Conservation (phyloP, 2,329 filamentous ascomycete genomes). For the Colletotrichum magnum region DNA sequence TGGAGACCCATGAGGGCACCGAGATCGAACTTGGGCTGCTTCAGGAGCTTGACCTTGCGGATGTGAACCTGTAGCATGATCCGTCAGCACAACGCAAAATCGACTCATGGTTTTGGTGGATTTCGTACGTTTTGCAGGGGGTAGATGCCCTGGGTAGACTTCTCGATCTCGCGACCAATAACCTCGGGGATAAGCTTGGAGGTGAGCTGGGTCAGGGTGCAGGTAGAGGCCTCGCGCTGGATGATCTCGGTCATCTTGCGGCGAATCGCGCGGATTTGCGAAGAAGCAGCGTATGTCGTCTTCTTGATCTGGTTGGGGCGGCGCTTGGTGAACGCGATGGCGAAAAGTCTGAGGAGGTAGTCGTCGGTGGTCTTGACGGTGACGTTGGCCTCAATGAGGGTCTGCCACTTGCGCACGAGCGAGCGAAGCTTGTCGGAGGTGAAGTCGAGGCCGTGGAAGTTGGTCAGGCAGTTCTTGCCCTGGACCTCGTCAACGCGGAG, state of each 20-base stretch:
- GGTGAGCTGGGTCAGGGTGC: slow-evolving; percentile 95
- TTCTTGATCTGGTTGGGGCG: slow-evolving; percentile 99
- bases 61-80: slow-evolving; percentile 84
- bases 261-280: slow-evolving; percentile 97
- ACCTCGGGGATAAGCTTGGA: slow-evolving; percentile 99
- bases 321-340: slow-evolving; percentile 99
- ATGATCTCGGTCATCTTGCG: slow-evolving; percentile 99
- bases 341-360: slow-evolving; percentile 99
- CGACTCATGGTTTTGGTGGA: too few relatives aligned
- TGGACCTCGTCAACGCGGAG: slow-evolving; percentile 98
- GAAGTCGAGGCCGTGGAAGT: slow-evolving; percentile 99
- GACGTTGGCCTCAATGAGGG: slow-evolving; percentile 98
- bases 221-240: slow-evolving; percentile 92
- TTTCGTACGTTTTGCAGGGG: slow-evolving; percentile 93
- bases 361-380: slow-evolving; percentile 99
- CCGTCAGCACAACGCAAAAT: too few relatives aligned
- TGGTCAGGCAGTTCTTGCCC: slow-evolving; percentile 99
- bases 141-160: slow-evolving; percentile 99
- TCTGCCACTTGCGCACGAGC: slow-evolving; percentile 99
- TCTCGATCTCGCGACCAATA: slow-evolving; percentile 99
- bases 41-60: slow-evolving; percentile 99
- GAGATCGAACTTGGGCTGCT: slow-evolving; percentile 98
- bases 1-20: slow-evolving; percentile 96
- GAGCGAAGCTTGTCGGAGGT: slow-evolving; percentile 99
- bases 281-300: slow-evolving; percentile 97